Evolutionary conservation across 2,329 filamentous ascomycete species (phyloP).

Genomic region (Plectosphaerella cucumerina): DNA sequence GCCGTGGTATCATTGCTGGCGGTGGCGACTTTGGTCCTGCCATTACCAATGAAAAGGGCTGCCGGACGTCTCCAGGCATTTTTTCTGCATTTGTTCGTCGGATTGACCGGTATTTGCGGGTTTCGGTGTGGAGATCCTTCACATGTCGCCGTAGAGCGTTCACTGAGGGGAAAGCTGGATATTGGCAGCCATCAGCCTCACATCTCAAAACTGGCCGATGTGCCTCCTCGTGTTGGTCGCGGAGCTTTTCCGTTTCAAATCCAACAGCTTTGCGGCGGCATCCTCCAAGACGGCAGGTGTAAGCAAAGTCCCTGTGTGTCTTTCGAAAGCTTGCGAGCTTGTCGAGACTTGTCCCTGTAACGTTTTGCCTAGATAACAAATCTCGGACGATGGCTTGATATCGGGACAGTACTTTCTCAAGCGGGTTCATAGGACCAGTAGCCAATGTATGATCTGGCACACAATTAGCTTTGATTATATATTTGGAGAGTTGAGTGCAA

Average conservation of each 20-base stretch:
- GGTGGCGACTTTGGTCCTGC: background rate
- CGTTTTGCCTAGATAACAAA: background rate
- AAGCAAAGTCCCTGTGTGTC: constrained; percentile 6
- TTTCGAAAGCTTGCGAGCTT: constrained; percentile 14
- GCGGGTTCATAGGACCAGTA: background rate
- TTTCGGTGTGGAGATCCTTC: background rate
- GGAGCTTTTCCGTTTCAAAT: constrained; percentile 5
- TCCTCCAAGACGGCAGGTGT: constrained; percentile 12
- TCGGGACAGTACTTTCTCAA: background rate
- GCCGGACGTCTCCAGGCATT: background rate
- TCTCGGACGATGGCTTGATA: background rate
- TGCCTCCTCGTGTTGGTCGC: background rate
- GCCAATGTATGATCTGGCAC: background rate
- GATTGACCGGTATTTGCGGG: background rate
- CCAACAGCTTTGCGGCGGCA: constrained; percentile 11
- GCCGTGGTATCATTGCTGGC: no score
- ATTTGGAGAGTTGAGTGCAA: background rate
- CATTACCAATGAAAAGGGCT: background rate
- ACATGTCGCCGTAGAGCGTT: background rate
- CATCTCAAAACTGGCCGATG: background rate
- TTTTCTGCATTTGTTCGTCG: background rate
- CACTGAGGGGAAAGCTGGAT: background rate
- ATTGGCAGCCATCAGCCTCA: background rate
- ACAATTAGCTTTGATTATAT: background rate
- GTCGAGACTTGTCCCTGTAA: background rate